Evolutionary conservation across 148 eudicot genomes (phyloP).

Genomic region (Chenopodium formosanum): DNA sequence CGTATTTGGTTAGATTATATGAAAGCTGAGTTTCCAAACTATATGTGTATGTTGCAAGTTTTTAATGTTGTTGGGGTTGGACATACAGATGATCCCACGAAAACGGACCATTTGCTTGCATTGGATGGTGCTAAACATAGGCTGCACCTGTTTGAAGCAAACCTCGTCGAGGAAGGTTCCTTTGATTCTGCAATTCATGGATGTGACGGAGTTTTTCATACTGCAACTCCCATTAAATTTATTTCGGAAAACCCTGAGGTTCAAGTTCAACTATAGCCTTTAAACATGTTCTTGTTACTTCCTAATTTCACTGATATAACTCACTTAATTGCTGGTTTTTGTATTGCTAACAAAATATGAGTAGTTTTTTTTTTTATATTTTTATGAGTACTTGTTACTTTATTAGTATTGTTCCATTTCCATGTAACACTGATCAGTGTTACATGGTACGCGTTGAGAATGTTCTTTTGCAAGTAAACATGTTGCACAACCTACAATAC

Average conservation of each 20-base stretch:
- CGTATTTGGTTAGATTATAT: too few species aligned
- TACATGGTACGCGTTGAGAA: neutral
- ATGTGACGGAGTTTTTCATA: slow-evolving; percentile 42
- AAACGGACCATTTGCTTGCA: slow-evolving; percentile 38
- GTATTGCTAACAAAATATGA: neutral
- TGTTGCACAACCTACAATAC: neutral
- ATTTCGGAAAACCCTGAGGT: slow-evolving; percentile 35
- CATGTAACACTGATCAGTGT: neutral
- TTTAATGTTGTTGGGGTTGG: neutral
- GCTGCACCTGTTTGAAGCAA: slow-evolving; percentile 43
- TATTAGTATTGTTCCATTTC: neutral
- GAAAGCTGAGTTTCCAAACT: neutral
- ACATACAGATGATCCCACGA: slow-evolving; percentile 30
- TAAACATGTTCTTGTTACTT: neutral
- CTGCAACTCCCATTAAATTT: slow-evolving; percentile 33
- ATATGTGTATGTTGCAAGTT: neutral
- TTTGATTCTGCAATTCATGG: slow-evolving; percentile 37
- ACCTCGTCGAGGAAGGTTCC: slow-evolving; percentile 32
- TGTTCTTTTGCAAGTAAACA: too few species aligned
- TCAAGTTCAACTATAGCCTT: neutral
- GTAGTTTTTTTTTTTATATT: too few species aligned
- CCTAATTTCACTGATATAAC: neutral
- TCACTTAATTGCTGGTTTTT: slow-evolving; percentile 20
- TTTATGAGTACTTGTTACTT: too few species aligned
- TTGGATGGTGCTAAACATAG: slow-evolving; percentile 43